These are phyloP conservation scores for Parastagonospora avenae DNA, from an alignment of 2,329 filamentous ascomycete genomes.

Conservation along the genomic window DNA sequence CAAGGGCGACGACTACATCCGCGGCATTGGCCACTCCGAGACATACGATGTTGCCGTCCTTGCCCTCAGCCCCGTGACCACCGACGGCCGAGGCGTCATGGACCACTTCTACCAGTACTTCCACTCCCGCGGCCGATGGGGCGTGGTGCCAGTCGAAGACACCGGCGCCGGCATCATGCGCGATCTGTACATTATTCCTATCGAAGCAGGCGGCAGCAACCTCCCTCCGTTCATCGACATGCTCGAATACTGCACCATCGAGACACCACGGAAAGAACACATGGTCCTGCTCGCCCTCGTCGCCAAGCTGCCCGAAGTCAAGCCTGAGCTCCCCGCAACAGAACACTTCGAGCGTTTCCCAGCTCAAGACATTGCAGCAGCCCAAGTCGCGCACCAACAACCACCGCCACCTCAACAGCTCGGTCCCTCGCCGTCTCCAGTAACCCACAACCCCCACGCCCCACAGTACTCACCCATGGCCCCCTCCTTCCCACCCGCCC, in stretches of 20 bases:
- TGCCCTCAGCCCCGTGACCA: conserved; percentile 67
- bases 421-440: conserved; percentile 33
- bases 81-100: conserved; percentile 65
- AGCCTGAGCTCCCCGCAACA: conserved; percentile 35
- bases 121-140: conserved; percentile 78
- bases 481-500: conserved; percentile 27
- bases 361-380: conserved; percentile 15
- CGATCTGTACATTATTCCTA: conserved; percentile 89
- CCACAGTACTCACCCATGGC: conserved; percentile 42
- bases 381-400: conserved; percentile 25
- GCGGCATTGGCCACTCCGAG: conserved; percentile 79
- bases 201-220: conserved; percentile 69
- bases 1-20: conserved; percentile 89
- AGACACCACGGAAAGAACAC: conserved; percentile 71
- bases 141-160: conserved; percentile 65
- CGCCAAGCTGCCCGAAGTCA: conserved; percentile 55
- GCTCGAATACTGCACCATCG: conserved; percentile 81
- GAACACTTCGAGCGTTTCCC: conserved; percentile 32
- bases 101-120: conserved; percentile 88
- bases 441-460: conserved; percentile 37
- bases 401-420: conserved; percentile 17
- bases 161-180: conserved; percentile 76
- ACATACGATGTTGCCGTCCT: conserved; percentile 85
- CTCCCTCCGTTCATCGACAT: conserved; percentile 88
- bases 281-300: conserved; percentile 86